Conservation (phyloP, 129 eudicot species). For the Calendula officinalis region DNA sequence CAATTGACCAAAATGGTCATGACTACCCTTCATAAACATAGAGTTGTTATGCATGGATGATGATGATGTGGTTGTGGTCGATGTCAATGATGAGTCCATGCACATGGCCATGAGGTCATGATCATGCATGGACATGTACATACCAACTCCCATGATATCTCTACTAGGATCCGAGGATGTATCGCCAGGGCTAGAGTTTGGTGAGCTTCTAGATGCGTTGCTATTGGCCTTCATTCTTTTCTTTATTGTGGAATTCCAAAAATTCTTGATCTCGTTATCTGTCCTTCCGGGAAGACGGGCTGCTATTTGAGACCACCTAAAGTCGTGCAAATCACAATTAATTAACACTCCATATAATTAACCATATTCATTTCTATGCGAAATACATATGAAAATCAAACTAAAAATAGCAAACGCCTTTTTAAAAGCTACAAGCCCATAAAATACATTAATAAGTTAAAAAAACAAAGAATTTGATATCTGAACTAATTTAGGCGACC, state of each 20-base stretch:
- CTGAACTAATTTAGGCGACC: too few species aligned
- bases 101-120: conserved; percentile 43
- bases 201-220: conserved; percentile 36
- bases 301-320: conserved; percentile 89
- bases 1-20: conserved; percentile 45
- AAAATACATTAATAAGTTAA: not conserved
- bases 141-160: conserved; percentile 18
- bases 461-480: not conserved
- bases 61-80: conserved; percentile 47
- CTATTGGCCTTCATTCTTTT: conserved; percentile 54
- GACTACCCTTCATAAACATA: conserved; percentile 15
- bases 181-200: conserved; percentile 44
- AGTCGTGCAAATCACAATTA: not conserved
- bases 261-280: conserved; percentile 85
- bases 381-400: not conserved
- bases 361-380: not conserved
- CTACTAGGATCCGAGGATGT: conserved; percentile 32
- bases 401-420: not conserved
- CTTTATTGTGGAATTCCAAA: conserved; percentile 83
- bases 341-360: not conserved
- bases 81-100: conserved; percentile 53
- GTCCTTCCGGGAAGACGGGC: conserved; percentile 85
- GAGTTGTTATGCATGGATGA: conserved; percentile 46
- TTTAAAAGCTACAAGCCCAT: not conserved
- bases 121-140: conserved; percentile 53